Evolutionary conservation across 768 basidiomycete species (phyloP), one percentile per base, ranked within the genome.

Genomic region (Dentipellis sp.): DNA sequence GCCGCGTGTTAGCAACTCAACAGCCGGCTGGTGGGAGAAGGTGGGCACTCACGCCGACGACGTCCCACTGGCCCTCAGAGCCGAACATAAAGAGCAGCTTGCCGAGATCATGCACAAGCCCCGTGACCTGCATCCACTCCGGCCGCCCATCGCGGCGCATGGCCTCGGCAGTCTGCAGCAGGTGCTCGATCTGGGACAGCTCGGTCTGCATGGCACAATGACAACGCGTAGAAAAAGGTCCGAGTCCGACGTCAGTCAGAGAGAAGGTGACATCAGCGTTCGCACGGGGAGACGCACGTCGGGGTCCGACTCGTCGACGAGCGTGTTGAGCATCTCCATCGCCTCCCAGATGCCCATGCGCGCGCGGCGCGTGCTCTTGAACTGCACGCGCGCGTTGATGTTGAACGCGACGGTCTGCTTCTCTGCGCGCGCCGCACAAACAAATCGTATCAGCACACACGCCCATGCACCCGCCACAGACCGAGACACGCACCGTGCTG

Each of bases 41-140:
- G 9, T 35, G 23, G 45, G 40, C 8, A 76, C 75, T 64, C 69
- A 88, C 88, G 51, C 92, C 93, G 23, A 95, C 93, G 50, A 94
- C 92, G 59, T 93, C 92, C 93, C 93, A 95, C 71, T 94, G 92
- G 6, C 92, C 92, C 66, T 90, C 76, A 2, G 89, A 88, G 29
- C 84, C 88, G 66, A 91, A 92, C 60, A 94, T 77, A 67, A 84
- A 81, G 12, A 94, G 71, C 4, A 95, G 78, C 68, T 95, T 95
- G 54, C 93, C 93, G 49, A 94, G 80, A 68, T 94, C 92, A 64
- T 94, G 92, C 40, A 93, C 78, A 17, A 94, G 79, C 3, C 91
- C 91, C 34, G 88, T 81, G 55, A 91, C 80, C 73, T 91, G 89
- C 90, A 92, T 91, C 90, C 90, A 92, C 59, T 93, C 90, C 0